Conservation (phyloP, 2,329 filamentous ascomycete genomes). For the Diaporthe citrichinensis region DNA sequence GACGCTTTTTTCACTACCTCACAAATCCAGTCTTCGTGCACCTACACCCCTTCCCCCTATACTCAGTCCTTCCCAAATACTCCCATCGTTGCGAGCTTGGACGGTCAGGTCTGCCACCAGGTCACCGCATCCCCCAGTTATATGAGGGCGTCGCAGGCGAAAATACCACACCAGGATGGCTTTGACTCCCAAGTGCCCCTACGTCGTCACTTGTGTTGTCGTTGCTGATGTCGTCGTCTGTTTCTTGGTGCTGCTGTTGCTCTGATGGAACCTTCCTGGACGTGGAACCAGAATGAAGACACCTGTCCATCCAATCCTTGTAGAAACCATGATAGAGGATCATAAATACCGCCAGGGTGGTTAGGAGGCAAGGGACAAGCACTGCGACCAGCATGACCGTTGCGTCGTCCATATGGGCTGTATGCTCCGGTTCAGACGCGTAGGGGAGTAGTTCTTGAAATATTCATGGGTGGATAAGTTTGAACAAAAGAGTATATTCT, state of each 20-base stretch:
- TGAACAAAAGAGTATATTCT: no score
- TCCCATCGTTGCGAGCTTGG: no score
- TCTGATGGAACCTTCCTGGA: no score
- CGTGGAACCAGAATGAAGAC: no score
- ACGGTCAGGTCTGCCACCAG: no score
- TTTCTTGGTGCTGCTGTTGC: background rate
- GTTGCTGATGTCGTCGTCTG: accelerated
- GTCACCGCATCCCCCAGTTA: background rate
- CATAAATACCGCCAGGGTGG: background rate
- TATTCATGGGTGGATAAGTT: no score
- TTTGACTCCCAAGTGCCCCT: background rate
- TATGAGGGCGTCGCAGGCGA: background rate
- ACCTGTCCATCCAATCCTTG: background rate
- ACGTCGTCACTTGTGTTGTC: background rate
- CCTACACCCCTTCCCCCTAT: no score
- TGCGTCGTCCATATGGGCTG: background rate
- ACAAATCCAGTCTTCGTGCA: no score
- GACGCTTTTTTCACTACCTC: no score
- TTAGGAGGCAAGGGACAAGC: background rate
- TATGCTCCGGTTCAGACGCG: background rate
- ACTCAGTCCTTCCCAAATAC: no score
- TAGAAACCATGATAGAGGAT: background rate
- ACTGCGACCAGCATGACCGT: background rate
- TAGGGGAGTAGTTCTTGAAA: no score
- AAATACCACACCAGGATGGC: background rate